Evolutionary conservation across 176 grass and related monocot genomes (phyloP), one percentile per base, ranked within the genome.

Genomic region (Thalia dealbata): DNA sequence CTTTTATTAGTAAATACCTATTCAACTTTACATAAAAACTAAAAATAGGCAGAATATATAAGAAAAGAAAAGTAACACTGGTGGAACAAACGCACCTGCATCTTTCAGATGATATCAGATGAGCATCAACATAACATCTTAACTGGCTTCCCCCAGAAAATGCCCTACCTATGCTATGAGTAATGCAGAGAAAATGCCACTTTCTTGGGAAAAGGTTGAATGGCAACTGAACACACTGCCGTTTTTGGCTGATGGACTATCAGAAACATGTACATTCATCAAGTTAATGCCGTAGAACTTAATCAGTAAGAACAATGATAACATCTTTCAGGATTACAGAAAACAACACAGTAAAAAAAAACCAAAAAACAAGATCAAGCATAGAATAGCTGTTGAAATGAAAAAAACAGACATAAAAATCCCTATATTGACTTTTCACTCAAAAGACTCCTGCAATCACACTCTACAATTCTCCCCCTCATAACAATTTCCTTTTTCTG

Each of bases 181-280:
- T 97, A 78, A 97, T 77, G 73, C 82, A 92, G 56, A 97, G 82
- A 62, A 97, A 97, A 88, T 88, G 88, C 93, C 93, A 97, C 64
- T 90, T 79, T 84, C 92, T 97, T 10, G 78, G 79, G 51, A 86
- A 74, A 64, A 97, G 85, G 70, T 79, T 88, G 65, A 92, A 61
- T 80, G 89, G 87, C 63, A 88, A 82, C 73, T 88, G 75, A 74
- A 92, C 85, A 70, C 87, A 90, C 74, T 97, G 93, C 64, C 82
- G 79, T 77, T 92, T 97, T 90, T 90, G 93, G 78, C 75, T 88
- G 81, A 92, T 80, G 67, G 89, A 92, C 93, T 97, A 85, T 54
- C 62, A 88, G 63, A 65, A 64, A 52, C 32, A 52, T 30, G 24
- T 32, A 45, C 8, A 29, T 18, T 52, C 54, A n/a, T 18, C 27